These are phyloP conservation scores for Cryphonectria parasitica DNA, from an alignment of 2,329 filamentous ascomycete species.

Conservation along the genomic window DNA sequence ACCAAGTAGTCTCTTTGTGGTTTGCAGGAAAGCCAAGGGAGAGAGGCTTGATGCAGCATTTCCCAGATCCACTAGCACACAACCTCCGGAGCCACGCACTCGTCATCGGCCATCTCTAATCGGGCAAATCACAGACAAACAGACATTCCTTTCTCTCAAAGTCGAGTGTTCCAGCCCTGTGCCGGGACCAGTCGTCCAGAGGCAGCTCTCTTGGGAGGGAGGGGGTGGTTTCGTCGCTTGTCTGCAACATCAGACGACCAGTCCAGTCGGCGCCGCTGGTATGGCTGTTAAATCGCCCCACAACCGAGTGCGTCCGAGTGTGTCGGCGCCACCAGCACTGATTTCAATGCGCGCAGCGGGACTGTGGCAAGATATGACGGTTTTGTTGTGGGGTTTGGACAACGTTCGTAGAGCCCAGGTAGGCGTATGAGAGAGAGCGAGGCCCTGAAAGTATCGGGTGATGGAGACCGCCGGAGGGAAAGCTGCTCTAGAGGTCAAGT, in stretches of 20 bases:
- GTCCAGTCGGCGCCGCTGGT: background rate
- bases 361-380: background rate
- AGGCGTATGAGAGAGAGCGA: background rate
- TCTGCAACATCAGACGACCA: conserved; percentile 2
- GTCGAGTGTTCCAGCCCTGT: background rate
- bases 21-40: background rate
- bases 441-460: background rate
- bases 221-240: background rate
- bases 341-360: background rate
- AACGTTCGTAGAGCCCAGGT: background rate
- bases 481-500: background rate
- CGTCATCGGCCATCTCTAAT: background rate
- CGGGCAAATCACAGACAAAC: background rate
- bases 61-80: too few species aligned
- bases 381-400: background rate
- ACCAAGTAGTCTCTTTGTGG: background rate
- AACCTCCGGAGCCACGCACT: background rate
- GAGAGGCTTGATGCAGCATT: background rate
- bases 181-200: background rate
- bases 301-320: background rate
- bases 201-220: too few species aligned
- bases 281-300: background rate
- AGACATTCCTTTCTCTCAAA: background rate
- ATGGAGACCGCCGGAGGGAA: background rate
- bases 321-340: background rate